A percentile compares a stretch with the other conserved stretches of the same genome.
These are phyloP conservation scores for Ceratocystis ficicola DNA, from an alignment of 2,329 filamentous ascomycete genomes.

Conservation along the genomic window DNA sequence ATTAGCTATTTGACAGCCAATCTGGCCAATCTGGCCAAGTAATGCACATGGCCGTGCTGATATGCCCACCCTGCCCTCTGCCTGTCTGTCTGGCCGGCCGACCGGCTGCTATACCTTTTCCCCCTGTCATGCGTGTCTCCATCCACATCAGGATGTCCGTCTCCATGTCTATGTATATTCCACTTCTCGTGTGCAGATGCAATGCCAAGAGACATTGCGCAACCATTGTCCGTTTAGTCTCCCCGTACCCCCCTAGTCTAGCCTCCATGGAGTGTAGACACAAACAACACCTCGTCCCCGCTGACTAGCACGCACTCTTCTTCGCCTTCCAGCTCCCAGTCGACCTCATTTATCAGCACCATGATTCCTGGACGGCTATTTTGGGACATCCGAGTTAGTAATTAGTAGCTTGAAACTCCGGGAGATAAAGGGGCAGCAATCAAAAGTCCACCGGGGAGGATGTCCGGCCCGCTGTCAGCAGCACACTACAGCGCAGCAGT, in stretches of 20 bases:
- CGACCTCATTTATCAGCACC: constrained; percentile 91
- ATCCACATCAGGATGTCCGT: no score
- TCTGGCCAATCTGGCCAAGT: no score
- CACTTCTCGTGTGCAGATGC: no score
- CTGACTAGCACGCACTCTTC: constrained; percentile 73
- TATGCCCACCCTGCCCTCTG: no score
- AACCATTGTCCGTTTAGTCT: neutral
- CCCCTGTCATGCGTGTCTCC: no score
- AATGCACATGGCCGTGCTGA: no score
- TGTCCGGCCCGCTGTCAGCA: constrained; percentile 1
- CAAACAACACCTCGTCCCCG: constrained; percentile 84
- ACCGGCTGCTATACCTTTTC: no score
- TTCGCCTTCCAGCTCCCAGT: constrained; percentile 97
- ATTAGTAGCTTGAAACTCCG: neutral
- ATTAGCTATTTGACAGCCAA: neutral
- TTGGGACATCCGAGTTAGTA: constrained; percentile 26
- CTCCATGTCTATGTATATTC: no score
- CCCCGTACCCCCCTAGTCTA: constrained; percentile 34
- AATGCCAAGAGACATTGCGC: no score
- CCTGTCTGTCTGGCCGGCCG: no score
- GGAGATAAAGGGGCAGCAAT: neutral
- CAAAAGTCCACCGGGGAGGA: neutral
- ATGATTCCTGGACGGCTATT: constrained; percentile 83
- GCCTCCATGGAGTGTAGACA: constrained; percentile 90
- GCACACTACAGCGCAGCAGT: neutral